phyloP scores from a whole-genome alignment of 1,284 basidiomycete genomes.

The Earliella scabrosa region DNA sequence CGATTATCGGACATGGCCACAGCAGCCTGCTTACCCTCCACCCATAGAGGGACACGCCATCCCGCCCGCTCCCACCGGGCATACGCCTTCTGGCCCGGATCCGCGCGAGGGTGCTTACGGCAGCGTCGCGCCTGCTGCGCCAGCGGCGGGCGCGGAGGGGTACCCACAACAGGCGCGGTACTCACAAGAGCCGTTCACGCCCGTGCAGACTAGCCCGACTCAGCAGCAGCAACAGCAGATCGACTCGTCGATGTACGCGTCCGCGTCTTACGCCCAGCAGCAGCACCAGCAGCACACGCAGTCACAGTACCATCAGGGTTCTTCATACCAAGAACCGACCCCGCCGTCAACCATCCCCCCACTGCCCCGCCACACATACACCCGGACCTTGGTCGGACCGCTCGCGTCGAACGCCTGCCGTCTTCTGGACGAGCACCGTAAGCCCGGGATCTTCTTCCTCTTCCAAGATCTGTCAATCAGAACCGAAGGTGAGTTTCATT shows the following conservation, averaged over 20 bases:
- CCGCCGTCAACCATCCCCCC: slow-evolving; percentile 43
- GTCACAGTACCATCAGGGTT: slow-evolving; percentile 32
- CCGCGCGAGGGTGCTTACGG: slow-evolving; percentile 32
- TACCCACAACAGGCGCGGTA: slow-evolving; percentile 33
- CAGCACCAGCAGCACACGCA: slow-evolving; percentile 34
- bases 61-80: slow-evolving; percentile 22
- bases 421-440: slow-evolving; percentile 81
- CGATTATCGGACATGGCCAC: slow-evolving; percentile 44
- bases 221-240: slow-evolving; percentile 25
- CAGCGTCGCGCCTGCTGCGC: slow-evolving; percentile 32
- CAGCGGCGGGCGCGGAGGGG: slow-evolving; percentile 17
- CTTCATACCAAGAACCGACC: slow-evolving; percentile 37
- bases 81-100: slow-evolving; percentile 24
- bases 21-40: slow-evolving; percentile 37
- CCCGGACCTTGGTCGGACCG: slow-evolving; percentile 87
- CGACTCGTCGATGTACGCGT: slow-evolving; percentile 41
- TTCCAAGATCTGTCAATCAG: slow-evolving; percentile 88
- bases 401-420: slow-evolving; percentile 84
- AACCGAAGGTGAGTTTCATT: slow-evolving; percentile 67
- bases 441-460: slow-evolving; percentile 85
- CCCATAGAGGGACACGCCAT: slow-evolving; percentile 31
- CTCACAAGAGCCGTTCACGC: slow-evolving; percentile 40
- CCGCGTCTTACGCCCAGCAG: slow-evolving; percentile 41
- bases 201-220: slow-evolving; percentile 24
- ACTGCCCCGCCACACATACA: slow-evolving; percentile 70